phyloP scores from a whole-genome alignment of 1,139 yeast genomes.

The Protomyces pachydermus region DNA sequence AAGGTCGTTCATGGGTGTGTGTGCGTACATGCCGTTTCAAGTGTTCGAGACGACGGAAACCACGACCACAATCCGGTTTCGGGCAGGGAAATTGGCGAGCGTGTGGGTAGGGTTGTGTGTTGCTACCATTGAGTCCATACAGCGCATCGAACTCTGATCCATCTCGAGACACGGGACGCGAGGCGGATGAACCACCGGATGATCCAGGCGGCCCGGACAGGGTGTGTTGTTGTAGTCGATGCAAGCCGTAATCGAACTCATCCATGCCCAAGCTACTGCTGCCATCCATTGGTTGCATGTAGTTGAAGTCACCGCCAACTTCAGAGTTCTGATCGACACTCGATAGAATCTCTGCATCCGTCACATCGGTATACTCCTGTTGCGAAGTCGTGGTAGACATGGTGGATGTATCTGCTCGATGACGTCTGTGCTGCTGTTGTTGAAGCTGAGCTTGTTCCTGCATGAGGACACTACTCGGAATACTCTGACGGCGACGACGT shows the following conservation, averaged over 20 bases:
- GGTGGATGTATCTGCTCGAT: background rate
- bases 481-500: slow-evolving; percentile 30
- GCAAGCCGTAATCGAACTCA: background rate
- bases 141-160: background rate
- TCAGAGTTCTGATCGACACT: background rate
- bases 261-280: background rate
- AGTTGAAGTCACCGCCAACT: background rate
- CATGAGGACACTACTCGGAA: slow-evolving; percentile 6
- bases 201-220: background rate
- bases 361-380: background rate
- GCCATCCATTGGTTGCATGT: background rate
- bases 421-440: background rate
- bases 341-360: background rate
- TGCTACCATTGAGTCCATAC: background rate
- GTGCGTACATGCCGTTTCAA: slow-evolving; percentile 21
- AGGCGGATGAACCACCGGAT: background rate
- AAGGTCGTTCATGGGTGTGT: slow-evolving; percentile 22
- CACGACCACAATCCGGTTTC: slow-evolving; percentile 10
- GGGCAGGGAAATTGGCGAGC: slow-evolving; percentile 3
- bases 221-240: background rate
- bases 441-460: background rate
- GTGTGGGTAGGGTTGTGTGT: slow-evolving; percentile 6
- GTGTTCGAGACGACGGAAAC: slow-evolving; percentile 16
- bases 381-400: background rate
- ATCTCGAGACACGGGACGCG: background rate